Conservation (phyloP, 2,329 filamentous ascomycete genomes). For the Scedosporium aurantiacum region DNA sequence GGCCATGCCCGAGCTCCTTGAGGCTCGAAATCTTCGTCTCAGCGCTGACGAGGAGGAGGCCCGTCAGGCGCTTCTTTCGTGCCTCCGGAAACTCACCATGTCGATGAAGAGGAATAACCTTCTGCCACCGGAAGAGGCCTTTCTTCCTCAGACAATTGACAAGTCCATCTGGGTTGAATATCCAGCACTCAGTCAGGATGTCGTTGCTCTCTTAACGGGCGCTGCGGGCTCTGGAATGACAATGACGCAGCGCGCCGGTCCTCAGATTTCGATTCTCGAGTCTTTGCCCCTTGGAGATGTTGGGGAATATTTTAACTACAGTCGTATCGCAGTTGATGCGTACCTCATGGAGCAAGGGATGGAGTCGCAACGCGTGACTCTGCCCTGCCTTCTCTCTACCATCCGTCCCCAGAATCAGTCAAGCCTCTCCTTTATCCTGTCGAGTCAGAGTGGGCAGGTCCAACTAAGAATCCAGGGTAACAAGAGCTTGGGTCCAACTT, state of each 20-base stretch:
- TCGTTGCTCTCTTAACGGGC: constrained; percentile 58
- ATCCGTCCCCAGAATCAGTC: constrained; percentile 59
- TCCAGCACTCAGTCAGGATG: constrained; percentile 60
- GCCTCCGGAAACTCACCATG: constrained; percentile 61
- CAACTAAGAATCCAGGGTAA: constrained; percentile 63
- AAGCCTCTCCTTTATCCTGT: constrained; percentile 60
- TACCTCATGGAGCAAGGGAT: constrained; percentile 64
- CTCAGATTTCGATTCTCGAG: constrained; percentile 44
- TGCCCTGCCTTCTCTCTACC: constrained; percentile 68
- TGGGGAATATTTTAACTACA: constrained; percentile 63
- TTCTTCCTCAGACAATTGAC: constrained; percentile 68
- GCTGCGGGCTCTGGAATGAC: constrained; percentile 39
- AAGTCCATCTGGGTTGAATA: constrained; percentile 75
- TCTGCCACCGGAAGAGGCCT: constrained; percentile 56
- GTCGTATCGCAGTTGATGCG: constrained; percentile 62
- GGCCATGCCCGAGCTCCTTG: constrained; percentile 37
- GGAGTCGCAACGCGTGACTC: constrained; percentile 54
- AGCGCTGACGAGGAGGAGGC: constrained; percentile 40
- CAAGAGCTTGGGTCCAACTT: constrained; percentile 57
- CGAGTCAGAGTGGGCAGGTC: constrained; percentile 69
- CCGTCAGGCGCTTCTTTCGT: constrained; percentile 46
- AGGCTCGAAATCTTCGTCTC: constrained; percentile 27
- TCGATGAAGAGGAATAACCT: constrained; percentile 81
- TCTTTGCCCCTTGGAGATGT: constrained; percentile 71
- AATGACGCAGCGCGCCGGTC: constrained; percentile 33